Evolutionary conservation across 2,329 filamentous ascomycete genomes (phyloP), one percentile per base, ranked within the genome.

Genomic region (Cercospora sojina): DNA sequence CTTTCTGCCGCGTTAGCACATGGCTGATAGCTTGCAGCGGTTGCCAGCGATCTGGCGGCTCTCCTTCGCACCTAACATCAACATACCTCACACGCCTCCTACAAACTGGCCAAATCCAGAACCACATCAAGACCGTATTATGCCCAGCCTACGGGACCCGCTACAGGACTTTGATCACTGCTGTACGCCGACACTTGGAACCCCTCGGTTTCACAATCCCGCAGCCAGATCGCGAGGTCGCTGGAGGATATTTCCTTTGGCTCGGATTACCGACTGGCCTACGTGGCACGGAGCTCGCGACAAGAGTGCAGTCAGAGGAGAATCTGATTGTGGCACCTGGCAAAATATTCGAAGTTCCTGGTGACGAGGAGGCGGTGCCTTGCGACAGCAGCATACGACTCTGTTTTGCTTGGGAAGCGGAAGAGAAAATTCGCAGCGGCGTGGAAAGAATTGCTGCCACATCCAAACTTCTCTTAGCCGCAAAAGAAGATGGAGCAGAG

Each of bases 211-310:
- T 91, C 80, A 71, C 78, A 72, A 66, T 82, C 41, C 77, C 78
- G 13, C 78, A 84, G 64, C 73, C 77, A 1, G 76, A 80, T 64
- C 78, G 81, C 35, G 76, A 80, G 3, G 77, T 89, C 3, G 90
- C 89, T 31, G 93, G 93, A 0, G 93, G 93, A 0, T 97, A 94
- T 76, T 97, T 96, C 77, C 81, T 96, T 57, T 97, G 92, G 92
- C 78, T 96, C 27, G 83, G 82, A 1, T 77, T 96, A 4, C 88
- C 89, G 0, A 69, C 77, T 69, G 64, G 75, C 53, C 79, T 90
- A 62, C 81, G 83, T 8, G 87, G 84, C 38, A 79, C 79, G 32
- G 82, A 84, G 7, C 80, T 92, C 32, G 86, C 86, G 6, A 79
- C 83, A 71, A 81, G 82, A 43, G 89, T 89, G 16, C 80, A 84